These are phyloP conservation scores for Trypanosoma boissoni DNA, from an alignment of 208 protist species.

Conservation along the genomic window DNA sequence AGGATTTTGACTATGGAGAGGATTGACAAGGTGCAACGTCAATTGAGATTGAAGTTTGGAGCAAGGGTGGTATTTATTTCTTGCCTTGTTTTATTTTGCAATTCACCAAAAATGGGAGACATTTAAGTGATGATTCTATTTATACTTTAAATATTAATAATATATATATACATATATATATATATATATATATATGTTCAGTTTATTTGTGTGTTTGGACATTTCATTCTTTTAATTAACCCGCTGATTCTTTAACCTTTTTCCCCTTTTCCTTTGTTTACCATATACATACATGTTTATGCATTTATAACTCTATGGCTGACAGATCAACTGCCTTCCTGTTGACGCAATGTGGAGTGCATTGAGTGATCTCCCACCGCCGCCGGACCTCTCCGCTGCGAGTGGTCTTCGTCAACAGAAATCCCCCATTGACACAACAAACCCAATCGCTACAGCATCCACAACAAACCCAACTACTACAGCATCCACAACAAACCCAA, in stretches of 20 bases:
- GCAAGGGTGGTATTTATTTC: slow-evolving; percentile 7
- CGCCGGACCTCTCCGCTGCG: background rate
- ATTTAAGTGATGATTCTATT: slow-evolving; percentile 5
- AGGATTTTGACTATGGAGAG: slow-evolving; percentile 48
- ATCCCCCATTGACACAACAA: no score
- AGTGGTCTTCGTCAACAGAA: no score
- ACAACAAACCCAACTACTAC: background rate
- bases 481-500: background rate
- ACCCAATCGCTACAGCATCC: no score
- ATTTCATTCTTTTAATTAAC: background rate
- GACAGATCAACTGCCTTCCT: background rate
- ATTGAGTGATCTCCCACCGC: slow-evolving; percentile 15
- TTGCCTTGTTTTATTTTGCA: slow-evolving; percentile 5
- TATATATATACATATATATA: slow-evolving; percentile 9
- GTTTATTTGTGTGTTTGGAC: background rate
- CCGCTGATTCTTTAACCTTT: no score
- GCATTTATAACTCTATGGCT: background rate
- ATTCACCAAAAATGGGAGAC: no score
- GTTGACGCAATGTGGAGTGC: slow-evolving; percentile 22
- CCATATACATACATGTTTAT: background rate
- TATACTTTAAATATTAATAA: background rate
- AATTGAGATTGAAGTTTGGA: no score
- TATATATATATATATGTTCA: slow-evolving; percentile 2
- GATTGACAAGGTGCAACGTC: slow-evolving; percentile 29
- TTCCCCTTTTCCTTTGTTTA: background rate